Evolutionary conservation across 164 flowering plant species (phyloP).

Genomic region (Saururus chinensis): DNA sequence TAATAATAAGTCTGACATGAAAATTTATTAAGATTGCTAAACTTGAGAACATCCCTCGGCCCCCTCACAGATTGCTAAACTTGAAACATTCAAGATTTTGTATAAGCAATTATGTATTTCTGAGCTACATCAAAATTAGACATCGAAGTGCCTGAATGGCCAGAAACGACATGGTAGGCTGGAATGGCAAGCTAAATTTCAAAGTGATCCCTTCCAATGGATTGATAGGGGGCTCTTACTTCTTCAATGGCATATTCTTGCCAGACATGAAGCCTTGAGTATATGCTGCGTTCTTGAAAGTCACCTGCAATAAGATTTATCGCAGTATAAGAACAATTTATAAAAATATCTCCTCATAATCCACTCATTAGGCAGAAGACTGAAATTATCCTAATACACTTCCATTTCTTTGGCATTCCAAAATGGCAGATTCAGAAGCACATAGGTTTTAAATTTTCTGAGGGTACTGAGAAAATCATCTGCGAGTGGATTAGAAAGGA

Average conservation of each 20-base stretch:
- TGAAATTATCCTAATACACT: background rate
- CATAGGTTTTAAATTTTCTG: background rate
- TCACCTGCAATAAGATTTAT: slow-evolving; percentile 35
- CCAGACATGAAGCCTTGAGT: slow-evolving; percentile 75
- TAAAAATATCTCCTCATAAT: background rate
- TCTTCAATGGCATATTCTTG: slow-evolving; percentile 8
- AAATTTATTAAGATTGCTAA: no score
- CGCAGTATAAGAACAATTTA: background rate
- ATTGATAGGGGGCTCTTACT: background rate
- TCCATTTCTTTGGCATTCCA: no score
- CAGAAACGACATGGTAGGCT: background rate
- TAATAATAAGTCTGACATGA: no score
- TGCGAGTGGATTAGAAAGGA: background rate
- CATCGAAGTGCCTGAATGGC: background rate
- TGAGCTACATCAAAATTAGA: no score
- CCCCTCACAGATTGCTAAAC: no score
- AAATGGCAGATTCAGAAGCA: background rate
- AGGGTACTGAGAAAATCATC: background rate
- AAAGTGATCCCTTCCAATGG: background rate
- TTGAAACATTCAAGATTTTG: no score
- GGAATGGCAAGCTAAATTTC: background rate
- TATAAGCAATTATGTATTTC: no score
- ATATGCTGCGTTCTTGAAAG: slow-evolving; percentile 70
- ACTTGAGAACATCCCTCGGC: no score
- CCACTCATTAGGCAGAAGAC: background rate